Evolutionary conservation across 176 grass and related monocot genomes (phyloP), one percentile per base, ranked within the genome.

Genomic region (Carex kokanica): DNA sequence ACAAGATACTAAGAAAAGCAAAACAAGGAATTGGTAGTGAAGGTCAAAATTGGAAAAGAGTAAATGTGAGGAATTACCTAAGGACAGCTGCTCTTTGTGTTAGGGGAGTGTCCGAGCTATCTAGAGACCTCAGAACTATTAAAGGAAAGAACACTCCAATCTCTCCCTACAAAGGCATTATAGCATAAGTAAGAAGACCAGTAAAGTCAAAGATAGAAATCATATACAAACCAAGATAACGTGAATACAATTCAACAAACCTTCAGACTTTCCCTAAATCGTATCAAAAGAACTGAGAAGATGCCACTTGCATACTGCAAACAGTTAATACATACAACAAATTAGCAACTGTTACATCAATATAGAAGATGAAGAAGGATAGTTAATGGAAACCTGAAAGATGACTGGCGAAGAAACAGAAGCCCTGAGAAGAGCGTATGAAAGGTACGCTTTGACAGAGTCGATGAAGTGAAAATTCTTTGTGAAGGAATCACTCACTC

Each of bases 391-490:
- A 82, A 99, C 97, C 97, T 99, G 97, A 90, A 99, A 99, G 84
- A 99, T 91, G 84, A 93, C 75, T 74, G 91, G 88, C 69, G 93
- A 92, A 88, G 97, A 90, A 81, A 99, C 91, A 61, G 93, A 91
- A 66, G 93, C 93, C 55, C 93, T 83, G 68, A 99, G 87, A 85
- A 99, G 88, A 84, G 97, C 91, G 13, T 99, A 99, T 67, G 93
- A 95, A 89, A 99, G 93, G 90, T 99, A 99, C 83, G 97, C 93
- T 88, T 99, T 95, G 82, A 99, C 93, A 31, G 97, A 99, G 85
- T 99, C 97, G 13, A 99, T 99, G 83, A 99, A 99, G 87, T 99
- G 97, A 87, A 99, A 99, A 85, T 96, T 99, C 87, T 91, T 99
- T 67, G 97, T 95, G 71, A 99, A 99, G 2, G 79, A 86, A 67